Percentiles rank a stretch among this genome's conserved stretches.
phyloP scores from a whole-genome alignment of 1,284 basidiomycete genomes.

The Leccinum subspadiceum region DNA sequence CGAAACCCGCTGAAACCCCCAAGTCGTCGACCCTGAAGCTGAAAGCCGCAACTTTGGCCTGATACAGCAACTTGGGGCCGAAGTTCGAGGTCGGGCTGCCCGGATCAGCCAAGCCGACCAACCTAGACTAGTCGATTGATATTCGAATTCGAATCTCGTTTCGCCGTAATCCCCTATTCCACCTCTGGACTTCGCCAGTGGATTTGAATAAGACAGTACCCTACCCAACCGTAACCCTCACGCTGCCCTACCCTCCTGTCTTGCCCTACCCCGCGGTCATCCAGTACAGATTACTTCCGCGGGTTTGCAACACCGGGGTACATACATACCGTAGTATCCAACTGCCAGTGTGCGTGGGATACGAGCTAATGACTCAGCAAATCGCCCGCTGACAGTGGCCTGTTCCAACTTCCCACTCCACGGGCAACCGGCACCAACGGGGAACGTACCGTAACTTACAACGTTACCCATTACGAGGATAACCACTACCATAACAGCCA shows the following conservation, averaged over 20 bases:
- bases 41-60: not conserved
- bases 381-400: too few relatives aligned
- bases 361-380: not conserved
- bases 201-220: not conserved
- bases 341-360: too few relatives aligned
- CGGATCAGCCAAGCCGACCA: not conserved
- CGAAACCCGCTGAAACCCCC: not conserved
- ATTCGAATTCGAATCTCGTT: not conserved
- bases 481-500: not conserved
- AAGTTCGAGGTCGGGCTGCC: not conserved
- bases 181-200: not conserved
- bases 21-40: not conserved
- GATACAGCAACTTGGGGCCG: not conserved
- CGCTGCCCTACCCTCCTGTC: not conserved
- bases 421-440: not conserved
- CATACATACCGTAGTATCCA: not conserved
- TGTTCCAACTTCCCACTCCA: not conserved
- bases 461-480: not conserved
- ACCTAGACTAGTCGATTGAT: not conserved
- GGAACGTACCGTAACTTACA: not conserved
- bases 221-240: not conserved
- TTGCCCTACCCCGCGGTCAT: too few relatives aligned
- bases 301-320: too few relatives aligned
- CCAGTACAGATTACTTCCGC: too few relatives aligned
- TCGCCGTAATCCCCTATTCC: not conserved